These are phyloP conservation scores for Candida anglica DNA, from an alignment of 805 yeast genomes.

Conservation along the genomic window DNA sequence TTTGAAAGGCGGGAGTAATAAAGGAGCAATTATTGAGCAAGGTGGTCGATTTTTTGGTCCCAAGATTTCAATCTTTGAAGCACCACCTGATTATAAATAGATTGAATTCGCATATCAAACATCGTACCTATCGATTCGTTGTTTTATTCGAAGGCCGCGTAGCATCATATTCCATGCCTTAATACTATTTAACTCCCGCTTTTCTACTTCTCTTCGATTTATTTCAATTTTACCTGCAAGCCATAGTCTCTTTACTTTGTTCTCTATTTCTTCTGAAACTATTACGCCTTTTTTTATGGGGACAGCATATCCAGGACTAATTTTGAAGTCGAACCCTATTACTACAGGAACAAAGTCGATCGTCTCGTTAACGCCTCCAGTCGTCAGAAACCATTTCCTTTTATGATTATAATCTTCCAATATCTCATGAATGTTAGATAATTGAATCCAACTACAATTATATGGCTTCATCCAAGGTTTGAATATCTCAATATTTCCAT, in stretches of 20 bases:
- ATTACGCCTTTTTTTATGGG: slow-evolving; percentile 27
- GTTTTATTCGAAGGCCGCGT: slow-evolving; percentile 14
- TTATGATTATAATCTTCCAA: slow-evolving; percentile 9
- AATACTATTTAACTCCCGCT: slow-evolving; percentile 6
- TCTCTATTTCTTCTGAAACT: slow-evolving; percentile 13
- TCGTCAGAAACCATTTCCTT: background rate
- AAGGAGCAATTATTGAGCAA: slow-evolving; percentile 20
- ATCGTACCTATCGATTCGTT: slow-evolving; percentile 6
- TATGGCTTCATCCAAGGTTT: slow-evolving; percentile 26
- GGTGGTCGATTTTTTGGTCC: slow-evolving; percentile 6
- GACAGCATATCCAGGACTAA: slow-evolving; percentile 18
- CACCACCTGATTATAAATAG: slow-evolving; percentile 31
- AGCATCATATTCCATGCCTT: slow-evolving; percentile 11
- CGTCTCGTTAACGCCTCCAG: slow-evolving; percentile 3
- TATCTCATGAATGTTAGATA: slow-evolving; percentile 17
- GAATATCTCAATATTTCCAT: slow-evolving; percentile 29
- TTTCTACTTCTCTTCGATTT: slow-evolving; percentile 3
- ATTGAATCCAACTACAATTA: slow-evolving; percentile 23
- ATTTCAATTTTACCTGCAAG: slow-evolving; percentile 13
- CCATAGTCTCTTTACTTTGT: slow-evolving; percentile 21
- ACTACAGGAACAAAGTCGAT: slow-evolving; percentile 29
- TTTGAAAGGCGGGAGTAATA: slow-evolving; percentile 17
- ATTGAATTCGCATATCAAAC: background rate
- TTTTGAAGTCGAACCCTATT: slow-evolving; percentile 21
- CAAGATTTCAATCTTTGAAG: slow-evolving; percentile 18